These are phyloP conservation scores for Scenedesmus sp. DNA, from an alignment of 163 green algal species.

Conservation along the genomic window DNA sequence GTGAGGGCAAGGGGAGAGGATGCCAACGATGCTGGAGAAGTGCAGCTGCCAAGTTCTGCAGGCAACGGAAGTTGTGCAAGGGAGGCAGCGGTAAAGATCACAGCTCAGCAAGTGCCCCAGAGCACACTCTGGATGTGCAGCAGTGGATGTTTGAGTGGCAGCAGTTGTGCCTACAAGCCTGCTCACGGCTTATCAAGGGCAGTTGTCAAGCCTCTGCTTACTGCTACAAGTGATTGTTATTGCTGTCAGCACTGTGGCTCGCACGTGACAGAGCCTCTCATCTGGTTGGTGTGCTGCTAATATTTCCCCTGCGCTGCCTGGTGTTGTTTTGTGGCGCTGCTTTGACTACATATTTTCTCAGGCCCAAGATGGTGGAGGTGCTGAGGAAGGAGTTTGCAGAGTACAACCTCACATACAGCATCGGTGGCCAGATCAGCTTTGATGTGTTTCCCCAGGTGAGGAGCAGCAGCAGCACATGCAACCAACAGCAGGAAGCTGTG, in stretches of 20 bases:
- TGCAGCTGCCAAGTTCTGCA: neutral
- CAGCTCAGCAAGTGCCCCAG: too few relatives aligned
- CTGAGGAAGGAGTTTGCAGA: slow-evolving; percentile 93
- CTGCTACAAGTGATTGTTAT: neutral
- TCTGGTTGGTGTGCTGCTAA: too few relatives aligned
- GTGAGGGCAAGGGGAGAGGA: slow-evolving; percentile 53
- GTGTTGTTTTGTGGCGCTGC: neutral
- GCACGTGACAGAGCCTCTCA: too few relatives aligned
- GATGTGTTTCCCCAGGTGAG: slow-evolving; percentile 95
- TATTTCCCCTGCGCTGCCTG: neutral
- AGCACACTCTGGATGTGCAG: too few relatives aligned
- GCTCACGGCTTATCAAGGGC: too few relatives aligned
- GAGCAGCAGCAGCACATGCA: neutral
- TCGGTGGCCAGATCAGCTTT: slow-evolving; percentile 99
- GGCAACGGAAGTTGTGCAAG: neutral
- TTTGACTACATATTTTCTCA: slow-evolving; percentile 52
- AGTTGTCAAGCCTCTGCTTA: too few relatives aligned
- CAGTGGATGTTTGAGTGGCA: neutral
- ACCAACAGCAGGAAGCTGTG: neutral
- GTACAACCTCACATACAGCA: slow-evolving; percentile 93
- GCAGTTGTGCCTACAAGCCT: neutral
- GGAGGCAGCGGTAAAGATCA: too few relatives aligned
- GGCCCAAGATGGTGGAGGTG: slow-evolving; percentile 89
- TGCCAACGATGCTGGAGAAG: too few relatives aligned
- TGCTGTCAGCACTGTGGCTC: neutral